Base-by-base conservation (phyloP, 2,329 filamentous ascomycete genomes). In the Ceratocystis eucalypticola region DNA sequence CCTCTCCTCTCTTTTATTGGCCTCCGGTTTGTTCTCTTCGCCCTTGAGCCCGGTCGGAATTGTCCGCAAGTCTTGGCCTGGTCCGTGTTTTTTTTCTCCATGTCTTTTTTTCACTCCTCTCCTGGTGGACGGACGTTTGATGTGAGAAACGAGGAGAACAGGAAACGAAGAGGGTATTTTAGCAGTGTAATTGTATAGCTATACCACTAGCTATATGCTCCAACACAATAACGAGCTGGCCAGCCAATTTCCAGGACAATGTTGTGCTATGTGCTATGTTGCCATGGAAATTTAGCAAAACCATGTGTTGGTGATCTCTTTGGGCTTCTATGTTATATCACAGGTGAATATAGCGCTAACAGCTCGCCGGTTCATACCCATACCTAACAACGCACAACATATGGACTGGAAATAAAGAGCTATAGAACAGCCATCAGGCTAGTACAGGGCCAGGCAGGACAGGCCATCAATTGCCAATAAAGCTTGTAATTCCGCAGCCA, bases 21-120 rank as follows among this genome's bases (percentile, higher is more conserved):
- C 25, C 53, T 57, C 53, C 53, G 53, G 53, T 57, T 57, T 57
- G 53, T 57, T 57, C 53, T 57, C 53, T 57, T 57, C 22, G 20
- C 17, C 53, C 30, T 57, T 57, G 15, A 15, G 37, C 37, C 37
- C 37, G 25, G 25, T 30, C 53, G 53, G 53, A 57, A 57, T 57
- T 57, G 53, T 30, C 53, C 53, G 53, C 53, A 22, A 22, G 53
- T 4, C 53, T 57, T 57, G 53, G 53, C 53, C 53, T 57, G 53
- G 53, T 57, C 53, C 53, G 53, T 57, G 53, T 57, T 50, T n/a
- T 50, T 50, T 50, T 50, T 50, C 20, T 50, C 22, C 20, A n/a
- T 55, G 50, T 55, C 22, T 57, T 57, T 33, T 57, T 57, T 57
- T 28, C 30, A 28, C 25, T 30, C 5, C 28, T 30, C 25, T 57